These are phyloP conservation scores for Mycena galericulata DNA, from an alignment of 768 basidiomycete genomes.

Conservation along the genomic window DNA sequence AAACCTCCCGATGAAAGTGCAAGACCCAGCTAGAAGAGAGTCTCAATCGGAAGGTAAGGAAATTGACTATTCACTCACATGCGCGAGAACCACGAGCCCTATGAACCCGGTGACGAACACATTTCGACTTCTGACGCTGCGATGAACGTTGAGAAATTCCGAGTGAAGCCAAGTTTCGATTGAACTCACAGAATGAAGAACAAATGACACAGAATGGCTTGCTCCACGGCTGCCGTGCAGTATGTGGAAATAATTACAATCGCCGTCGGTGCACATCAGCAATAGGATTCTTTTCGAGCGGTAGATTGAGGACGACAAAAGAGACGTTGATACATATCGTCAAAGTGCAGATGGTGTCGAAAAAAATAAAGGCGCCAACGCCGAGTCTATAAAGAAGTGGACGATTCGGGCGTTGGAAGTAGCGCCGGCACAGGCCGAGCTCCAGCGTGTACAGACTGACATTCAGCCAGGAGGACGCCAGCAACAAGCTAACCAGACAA, in stretches of 20 bases:
- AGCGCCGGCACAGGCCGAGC: conserved; percentile 1
- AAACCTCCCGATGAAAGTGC: neutral
- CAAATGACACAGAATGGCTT: conserved; percentile 7
- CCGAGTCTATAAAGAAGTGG: neutral
- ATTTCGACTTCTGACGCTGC: conserved; percentile 16
- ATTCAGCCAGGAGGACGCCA: conserved; percentile 13
- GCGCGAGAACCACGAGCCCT: neutral
- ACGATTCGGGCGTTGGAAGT: conserved; percentile 11
- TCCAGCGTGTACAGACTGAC: conserved; percentile 4
- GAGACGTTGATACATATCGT: conserved; percentile 2
- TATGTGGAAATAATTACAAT: conserved; percentile 3
- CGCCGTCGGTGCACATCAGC: neutral
- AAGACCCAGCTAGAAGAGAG: conserved; percentile 11
- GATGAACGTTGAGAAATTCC: neutral
- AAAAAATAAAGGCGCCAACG: neutral
- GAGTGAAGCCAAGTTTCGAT: no score
- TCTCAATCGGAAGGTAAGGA: neutral
- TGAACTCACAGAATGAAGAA: conserved; percentile 10
- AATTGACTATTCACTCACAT: neutral
- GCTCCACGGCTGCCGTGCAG: conserved; percentile 13
- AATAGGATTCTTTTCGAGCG: neutral
- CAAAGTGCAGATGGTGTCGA: conserved; percentile 6
- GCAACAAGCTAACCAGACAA: neutral
- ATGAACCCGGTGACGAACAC: neutral
- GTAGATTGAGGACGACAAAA: neutral